Evolutionary conservation across 179 eudicot species (phyloP), one percentile per base, ranked within the genome.

Genomic region (Amaranthus tricolor): DNA sequence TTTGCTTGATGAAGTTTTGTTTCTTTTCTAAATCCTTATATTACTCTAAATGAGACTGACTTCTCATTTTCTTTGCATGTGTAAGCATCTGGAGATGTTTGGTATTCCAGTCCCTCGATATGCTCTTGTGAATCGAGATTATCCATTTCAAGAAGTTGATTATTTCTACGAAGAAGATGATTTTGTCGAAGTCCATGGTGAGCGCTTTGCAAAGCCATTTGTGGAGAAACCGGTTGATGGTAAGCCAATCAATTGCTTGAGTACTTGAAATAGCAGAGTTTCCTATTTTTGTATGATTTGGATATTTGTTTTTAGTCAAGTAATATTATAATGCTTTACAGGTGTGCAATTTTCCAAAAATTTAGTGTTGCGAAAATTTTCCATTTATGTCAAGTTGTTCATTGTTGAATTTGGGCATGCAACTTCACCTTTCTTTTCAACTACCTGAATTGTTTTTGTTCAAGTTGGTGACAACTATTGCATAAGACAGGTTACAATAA

Each of bases 201-300:
- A 82, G 71, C 95, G 93, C 49, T 88, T 95, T 64, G 93, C 90
- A 85, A 95, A 95, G 89, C 99, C 99, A 68, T 95, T 95, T 85
- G 99, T 95, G 79, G 99, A 95, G 86, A 95, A 95, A 82, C 99
- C 99, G 78, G 86, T 95, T 82, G 77, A 90, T 81, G 99, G 99
- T 95, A 80, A 79, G 83, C 62, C 55, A 53, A 50, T 62, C 60
- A 19, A 53, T 43, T 74, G 13, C 40, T 19, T 45, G 49, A n/a
- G 48, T 73, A 60, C 50, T 50, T 49, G 44, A 0, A 43, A 47
- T 31, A 0, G 5, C 24, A 15, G 67, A 15, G 6, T 7, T 43
- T 71, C 70, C 48, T 62, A 6, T 54, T 43, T 48, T 13, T 13
- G 56, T 16, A 45, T 11, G 13, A 16, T 14, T 7, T 47, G 40